Base-by-base conservation (phyloP, 208 protist species). In the Acanthamoeba polyphaga region DNA sequence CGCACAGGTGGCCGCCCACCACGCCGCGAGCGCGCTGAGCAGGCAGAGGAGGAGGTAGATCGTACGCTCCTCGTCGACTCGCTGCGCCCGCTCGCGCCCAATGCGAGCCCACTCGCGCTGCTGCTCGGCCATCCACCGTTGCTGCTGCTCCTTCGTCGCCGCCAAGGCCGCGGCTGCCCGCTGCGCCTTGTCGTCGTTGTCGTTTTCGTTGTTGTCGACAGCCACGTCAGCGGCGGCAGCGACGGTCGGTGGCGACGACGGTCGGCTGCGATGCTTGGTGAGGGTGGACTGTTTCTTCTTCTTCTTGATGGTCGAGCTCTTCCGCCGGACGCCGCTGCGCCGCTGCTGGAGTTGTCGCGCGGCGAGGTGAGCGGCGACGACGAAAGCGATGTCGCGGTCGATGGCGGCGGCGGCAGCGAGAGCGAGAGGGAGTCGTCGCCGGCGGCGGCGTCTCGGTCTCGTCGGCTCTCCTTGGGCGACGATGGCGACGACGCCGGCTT, bases 231-330 rank as follows among this genome's bases (percentile, higher is more conserved):
- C 38, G 38, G 38, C 38, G 38, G 38, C 38, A 38, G 38, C 38
- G 38, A 38, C 38, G 38, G 38, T 38, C 38, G 68, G 9, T 43
- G 68, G 68, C 68, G 68, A 46, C 13, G 68, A 43, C 2, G 68
- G 34, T 17, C 68, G 27, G 68, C 68, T 76, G 68, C 68, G 68
- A 17, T 76, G 68, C 68, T 76, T 76, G 68, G 68, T 76, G 29
- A 76, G 34, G 27, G 68, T 76, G 10, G 68, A 76, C 27, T 76
- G 27, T n/a, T 76, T 76, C 68, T 76, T 76, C 68, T 76, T 66
- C 60, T 66, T 66, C 60, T 66, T 66, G 60, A 66, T 66, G 60
- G 60, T 66, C 60, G 60, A 66, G 60, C 60, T 66, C 60, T 66
- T 19, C 60, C 24, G 13, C 22, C 60, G 60, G 60, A 66, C 51